Conservation (phyloP, 1,284 basidiomycete species). For the Ganoderma resinaceum region DNA sequence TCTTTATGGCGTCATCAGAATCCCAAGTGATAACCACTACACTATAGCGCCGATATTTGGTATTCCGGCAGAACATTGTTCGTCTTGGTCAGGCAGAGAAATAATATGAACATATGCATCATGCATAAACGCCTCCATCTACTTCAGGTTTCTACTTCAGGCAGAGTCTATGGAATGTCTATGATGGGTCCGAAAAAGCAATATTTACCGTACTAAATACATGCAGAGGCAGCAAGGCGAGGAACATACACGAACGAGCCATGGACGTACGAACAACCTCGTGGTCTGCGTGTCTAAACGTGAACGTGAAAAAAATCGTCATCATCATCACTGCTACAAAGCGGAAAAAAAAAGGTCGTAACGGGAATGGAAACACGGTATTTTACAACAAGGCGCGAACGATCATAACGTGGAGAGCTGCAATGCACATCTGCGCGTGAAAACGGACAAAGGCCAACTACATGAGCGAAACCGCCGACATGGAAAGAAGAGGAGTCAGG, state of each 20-base stretch:
- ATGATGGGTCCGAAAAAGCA: background rate
- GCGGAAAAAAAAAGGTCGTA: background rate
- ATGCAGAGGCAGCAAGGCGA: conserved; percentile 5
- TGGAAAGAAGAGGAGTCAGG: background rate
- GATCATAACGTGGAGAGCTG: background rate
- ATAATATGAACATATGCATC: no score
- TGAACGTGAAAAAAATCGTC: background rate
- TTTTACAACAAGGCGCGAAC: conserved; percentile 3
- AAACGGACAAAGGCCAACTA: background rate
- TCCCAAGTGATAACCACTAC: conserved; percentile 30
- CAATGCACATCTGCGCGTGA: background rate
- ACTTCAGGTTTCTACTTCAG: no score
- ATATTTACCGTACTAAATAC: conserved; percentile 11
- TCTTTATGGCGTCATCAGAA: conserved; percentile 21
- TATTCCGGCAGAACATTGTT: no score
- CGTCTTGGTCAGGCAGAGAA: no score
- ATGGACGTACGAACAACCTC: conserved; percentile 1
- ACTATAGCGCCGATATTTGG: conserved; percentile 23
- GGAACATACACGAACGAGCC: background rate
- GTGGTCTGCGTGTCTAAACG: conserved; percentile 1
- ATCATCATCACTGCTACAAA: background rate
- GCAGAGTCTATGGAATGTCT: background rate
- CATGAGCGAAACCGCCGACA: background rate
- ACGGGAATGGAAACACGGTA: conserved; percentile 11
- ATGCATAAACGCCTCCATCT: no score